Conservation (phyloP, 495 filamentous ascomycete species). For the Glarea lozoyensis region DNA sequence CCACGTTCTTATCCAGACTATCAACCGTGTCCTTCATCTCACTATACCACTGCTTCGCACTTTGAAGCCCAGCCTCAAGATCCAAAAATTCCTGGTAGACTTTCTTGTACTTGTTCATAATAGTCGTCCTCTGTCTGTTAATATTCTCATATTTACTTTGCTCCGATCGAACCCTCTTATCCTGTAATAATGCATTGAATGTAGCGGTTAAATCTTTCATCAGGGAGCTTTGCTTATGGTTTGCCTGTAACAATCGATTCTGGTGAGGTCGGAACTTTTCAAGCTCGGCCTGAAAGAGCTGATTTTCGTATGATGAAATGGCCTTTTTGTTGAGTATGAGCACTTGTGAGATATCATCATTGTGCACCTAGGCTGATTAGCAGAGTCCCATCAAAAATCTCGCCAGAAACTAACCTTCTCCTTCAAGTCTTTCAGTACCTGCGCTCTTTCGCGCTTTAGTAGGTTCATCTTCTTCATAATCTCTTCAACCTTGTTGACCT, state of each 20-base stretch:
- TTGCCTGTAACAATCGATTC: slow-evolving; percentile 79
- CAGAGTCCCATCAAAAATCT: background rate
- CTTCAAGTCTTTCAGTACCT: slow-evolving; percentile 93
- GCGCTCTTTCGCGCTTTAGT: slow-evolving; percentile 79
- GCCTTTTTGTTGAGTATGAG: slow-evolving; percentile 96
- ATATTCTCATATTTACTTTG: slow-evolving; percentile 90
- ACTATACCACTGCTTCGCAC: slow-evolving; percentile 84
- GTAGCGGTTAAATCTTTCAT: slow-evolving; percentile 92
- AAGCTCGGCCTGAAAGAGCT: slow-evolving; percentile 86
- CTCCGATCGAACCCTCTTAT: slow-evolving; percentile 87
- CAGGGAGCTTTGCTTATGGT: slow-evolving; percentile 84
- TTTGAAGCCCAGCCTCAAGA: slow-evolving; percentile 72
- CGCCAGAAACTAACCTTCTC: slow-evolving; percentile 59
- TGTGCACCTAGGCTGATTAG: slow-evolving; percentile 58
- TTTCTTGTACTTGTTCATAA: slow-evolving; percentile 82
- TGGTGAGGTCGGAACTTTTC: slow-evolving; percentile 96
- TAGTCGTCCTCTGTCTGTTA: slow-evolving; percentile 70
- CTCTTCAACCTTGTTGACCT: slow-evolving; percentile 83
- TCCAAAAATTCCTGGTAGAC: slow-evolving; percentile 90
- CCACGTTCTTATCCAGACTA: slow-evolving; percentile 92
- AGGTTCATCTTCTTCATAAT: slow-evolving; percentile 85
- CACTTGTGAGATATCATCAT: slow-evolving; percentile 94
- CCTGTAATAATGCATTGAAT: slow-evolving; percentile 82
- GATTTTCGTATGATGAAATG: slow-evolving; percentile 76
- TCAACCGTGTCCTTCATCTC: slow-evolving; percentile 96